phyloP scores from a whole-genome alignment of 2,329 filamentous ascomycete genomes.

The Monosporascus cannonballus region DNA sequence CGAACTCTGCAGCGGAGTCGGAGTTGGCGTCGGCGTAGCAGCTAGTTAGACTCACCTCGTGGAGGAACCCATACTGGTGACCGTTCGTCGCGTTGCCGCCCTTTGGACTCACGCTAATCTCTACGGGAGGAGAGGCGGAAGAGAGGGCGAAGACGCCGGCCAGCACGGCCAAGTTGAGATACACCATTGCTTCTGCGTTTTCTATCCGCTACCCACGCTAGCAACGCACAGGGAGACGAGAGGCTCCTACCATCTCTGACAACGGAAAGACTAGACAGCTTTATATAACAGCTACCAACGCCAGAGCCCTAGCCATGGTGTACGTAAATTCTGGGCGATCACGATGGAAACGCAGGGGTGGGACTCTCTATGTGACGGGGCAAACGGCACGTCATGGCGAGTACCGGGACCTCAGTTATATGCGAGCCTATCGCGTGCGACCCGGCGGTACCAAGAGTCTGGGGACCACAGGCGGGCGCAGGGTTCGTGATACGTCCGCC shows the following conservation, averaged over 20 bases:
- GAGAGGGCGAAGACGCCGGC: slow-evolving; percentile 14
- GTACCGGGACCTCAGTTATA: background rate
- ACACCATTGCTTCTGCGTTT: slow-evolving; percentile 8
- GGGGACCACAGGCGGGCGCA: slow-evolving; percentile 1
- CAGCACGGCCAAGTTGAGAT: slow-evolving; percentile 12
- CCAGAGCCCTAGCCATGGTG: no score
- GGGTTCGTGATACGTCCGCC: slow-evolving; percentile 3
- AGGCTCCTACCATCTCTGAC: no score
- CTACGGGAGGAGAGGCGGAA: slow-evolving; percentile 21
- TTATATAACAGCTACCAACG: no score
- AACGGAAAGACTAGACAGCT: no score
- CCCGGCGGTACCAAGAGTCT: slow-evolving; percentile 5
- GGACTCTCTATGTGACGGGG: no score
- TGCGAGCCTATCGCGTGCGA: slow-evolving; percentile 13
- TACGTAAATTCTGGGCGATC: no score
- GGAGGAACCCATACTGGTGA: slow-evolving; percentile 40
- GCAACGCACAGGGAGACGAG: no score
- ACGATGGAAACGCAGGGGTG: no score
- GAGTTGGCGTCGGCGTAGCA: no score
- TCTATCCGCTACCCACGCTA: no score
- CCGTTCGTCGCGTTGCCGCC: slow-evolving; percentile 37
- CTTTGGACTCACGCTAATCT: slow-evolving; percentile 30
- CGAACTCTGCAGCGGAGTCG: no score
- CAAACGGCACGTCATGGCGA: no score
- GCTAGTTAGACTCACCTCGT: slow-evolving; percentile 28